Evolutionary conservation across 352 stramenopile genomes (phyloP).

Genomic region (Globisporangium orthogonon): DNA sequence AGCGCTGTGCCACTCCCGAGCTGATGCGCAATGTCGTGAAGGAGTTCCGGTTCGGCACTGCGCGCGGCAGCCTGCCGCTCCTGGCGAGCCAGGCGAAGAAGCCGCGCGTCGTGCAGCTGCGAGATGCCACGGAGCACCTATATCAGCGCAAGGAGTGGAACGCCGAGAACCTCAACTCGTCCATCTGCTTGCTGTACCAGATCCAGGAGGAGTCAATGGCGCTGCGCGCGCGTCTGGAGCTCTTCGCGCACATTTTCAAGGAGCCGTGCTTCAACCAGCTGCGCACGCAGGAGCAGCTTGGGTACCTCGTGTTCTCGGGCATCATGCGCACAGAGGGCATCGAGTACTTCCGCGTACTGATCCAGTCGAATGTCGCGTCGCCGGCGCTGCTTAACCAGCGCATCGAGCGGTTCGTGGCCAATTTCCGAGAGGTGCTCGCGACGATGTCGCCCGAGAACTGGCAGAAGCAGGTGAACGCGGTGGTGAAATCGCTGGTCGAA

Average conservation of each 20-base stretch:
- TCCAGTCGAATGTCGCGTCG: conserved; percentile 69
- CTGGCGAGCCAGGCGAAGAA: conserved; percentile 39
- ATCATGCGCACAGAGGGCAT: conserved; percentile 34
- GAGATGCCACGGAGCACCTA: conserved; percentile 36
- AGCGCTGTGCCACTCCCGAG: conserved; percentile 13
- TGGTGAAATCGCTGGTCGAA: conserved; percentile 59
- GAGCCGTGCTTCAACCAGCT: conserved; percentile 60
- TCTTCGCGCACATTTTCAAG: conserved; percentile 54
- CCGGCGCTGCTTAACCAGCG: conserved; percentile 60
- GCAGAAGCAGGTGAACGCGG: conserved; percentile 52
- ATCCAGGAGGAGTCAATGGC: conserved; percentile 32
- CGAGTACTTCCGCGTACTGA: conserved; percentile 62
- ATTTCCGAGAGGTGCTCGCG: conserved; percentile 27
- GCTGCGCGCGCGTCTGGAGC: conserved; percentile 32
- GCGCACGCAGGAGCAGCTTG: conserved; percentile 61
- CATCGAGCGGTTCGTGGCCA: conserved; percentile 54
- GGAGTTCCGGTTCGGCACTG: conserved; percentile 25
- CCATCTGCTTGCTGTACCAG: conserved; percentile 44
- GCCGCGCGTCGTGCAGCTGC: conserved; percentile 53
- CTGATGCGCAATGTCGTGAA: conserved; percentile 47
- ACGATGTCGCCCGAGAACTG: conserved; percentile 22
- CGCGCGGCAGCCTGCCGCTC: conserved; percentile 27
- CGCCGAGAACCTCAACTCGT: conserved; percentile 51
- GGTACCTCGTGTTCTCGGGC: conserved; percentile 64
- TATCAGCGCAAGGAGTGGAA: conserved; percentile 57